Evolutionary conservation across 2,329 filamentous ascomycete species (phyloP).

Genomic region (Neonectria faginata): DNA sequence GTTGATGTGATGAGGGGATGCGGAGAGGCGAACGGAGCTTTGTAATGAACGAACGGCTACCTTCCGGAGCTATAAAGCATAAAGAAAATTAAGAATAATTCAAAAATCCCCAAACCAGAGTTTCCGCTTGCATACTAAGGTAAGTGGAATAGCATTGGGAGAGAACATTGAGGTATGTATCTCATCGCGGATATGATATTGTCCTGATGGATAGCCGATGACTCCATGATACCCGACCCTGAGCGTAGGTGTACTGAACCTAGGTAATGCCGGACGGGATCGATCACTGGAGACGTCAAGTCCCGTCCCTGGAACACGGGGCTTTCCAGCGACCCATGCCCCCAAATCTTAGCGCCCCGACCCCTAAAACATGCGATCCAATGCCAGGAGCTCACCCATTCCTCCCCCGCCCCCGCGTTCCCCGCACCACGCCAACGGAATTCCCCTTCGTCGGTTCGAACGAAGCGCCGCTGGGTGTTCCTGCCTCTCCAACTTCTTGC

Average conservation of each 20-base stretch:
- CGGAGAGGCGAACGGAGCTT: constrained; percentile 33
- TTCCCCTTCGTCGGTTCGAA: too few relatives aligned
- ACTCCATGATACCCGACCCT: neutral
- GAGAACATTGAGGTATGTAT: neutral
- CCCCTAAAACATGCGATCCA: constrained; percentile 11
- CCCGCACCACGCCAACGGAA: constrained; percentile 31
- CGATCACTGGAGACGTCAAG: neutral
- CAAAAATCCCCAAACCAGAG: neutral
- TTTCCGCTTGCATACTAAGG: too few relatives aligned
- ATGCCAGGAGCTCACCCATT: neutral
- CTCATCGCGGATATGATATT: neutral
- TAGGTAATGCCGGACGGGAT: neutral
- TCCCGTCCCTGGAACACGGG: neutral
- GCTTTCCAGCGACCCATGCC: constrained; percentile 22
- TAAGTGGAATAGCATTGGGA: neutral
- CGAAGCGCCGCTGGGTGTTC: too few relatives aligned
- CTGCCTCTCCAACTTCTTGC: constrained; percentile 5
- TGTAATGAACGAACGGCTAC: constrained; percentile 30
- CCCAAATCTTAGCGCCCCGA: constrained; percentile 28
- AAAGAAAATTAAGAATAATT: constrained; percentile 21
- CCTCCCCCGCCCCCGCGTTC: constrained; percentile 23
- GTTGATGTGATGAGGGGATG: constrained; percentile 13
- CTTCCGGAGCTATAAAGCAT: constrained; percentile 19
- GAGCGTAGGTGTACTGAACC: neutral
- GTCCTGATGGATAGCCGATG: neutral